Percentiles rank a stretch among this genome's conserved stretches.
These are phyloP conservation scores for Terfezia boudieri DNA, from an alignment of 495 filamentous ascomycete species.

Conservation along the genomic window DNA sequence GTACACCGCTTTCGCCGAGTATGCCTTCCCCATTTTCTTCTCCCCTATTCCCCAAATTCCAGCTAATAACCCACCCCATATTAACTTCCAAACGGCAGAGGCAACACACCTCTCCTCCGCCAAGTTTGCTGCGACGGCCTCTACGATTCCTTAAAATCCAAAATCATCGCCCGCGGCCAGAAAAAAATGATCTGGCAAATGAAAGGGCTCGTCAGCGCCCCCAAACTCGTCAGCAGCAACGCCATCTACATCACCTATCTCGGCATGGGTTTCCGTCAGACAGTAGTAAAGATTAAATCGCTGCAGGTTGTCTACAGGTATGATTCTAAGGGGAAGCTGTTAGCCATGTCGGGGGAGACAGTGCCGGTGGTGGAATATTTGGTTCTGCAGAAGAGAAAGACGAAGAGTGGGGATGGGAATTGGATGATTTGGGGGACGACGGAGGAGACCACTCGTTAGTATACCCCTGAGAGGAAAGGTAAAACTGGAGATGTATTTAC, in stretches of 20 bases:
- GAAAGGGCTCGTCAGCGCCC: not conserved
- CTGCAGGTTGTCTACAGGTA: not conserved
- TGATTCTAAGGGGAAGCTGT: not conserved
- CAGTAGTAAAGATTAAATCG: not conserved
- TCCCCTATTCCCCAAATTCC: not conserved
- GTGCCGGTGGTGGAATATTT: not conserved
- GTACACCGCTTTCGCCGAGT: not conserved
- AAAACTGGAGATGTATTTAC: too few relatives aligned
- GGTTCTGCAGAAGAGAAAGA: not conserved
- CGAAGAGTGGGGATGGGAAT: not conserved
- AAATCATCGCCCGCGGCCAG: not conserved
- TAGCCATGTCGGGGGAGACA: not conserved
- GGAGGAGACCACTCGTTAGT: not conserved
- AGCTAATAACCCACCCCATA: not conserved
- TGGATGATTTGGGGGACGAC: not conserved
- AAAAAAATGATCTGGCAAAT: not conserved
- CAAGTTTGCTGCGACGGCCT: not conserved
- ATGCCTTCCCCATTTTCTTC: not conserved
- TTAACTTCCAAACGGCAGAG: not conserved
- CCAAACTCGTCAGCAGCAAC: not conserved
- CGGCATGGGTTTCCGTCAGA: not conserved
- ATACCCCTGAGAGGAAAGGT: not conserved
- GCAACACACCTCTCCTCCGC: not conserved
- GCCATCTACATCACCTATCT: not conserved
- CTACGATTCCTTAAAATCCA: not conserved